Conservation (phyloP, 2,329 filamentous ascomycete genomes). For the Emmonsiellopsis sp. region DNA sequence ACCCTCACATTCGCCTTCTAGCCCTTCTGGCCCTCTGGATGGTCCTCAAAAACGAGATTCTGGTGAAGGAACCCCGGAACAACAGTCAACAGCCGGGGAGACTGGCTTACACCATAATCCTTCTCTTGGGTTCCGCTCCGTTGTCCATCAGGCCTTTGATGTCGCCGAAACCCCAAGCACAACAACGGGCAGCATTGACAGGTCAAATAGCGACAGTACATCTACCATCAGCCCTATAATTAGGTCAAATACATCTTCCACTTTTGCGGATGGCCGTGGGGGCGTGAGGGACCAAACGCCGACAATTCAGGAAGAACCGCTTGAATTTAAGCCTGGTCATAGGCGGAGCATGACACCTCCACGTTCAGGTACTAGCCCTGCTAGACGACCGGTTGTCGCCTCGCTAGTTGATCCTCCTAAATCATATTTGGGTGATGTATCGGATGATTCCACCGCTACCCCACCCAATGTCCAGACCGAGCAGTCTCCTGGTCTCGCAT, state of each 20-base stretch:
- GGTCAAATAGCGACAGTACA: slow-evolving; percentile 55
- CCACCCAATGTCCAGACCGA: neutral
- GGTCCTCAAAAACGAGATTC: no score
- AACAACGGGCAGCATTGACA: slow-evolving; percentile 42
- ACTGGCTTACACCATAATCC: slow-evolving; percentile 41
- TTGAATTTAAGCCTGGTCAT: slow-evolving; percentile 43
- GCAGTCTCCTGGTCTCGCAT: neutral
- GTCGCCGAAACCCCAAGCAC: slow-evolving; percentile 45
- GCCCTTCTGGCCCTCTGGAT: no score
- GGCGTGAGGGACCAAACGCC: slow-evolving; percentile 36
- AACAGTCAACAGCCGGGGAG: slow-evolving; percentile 13
- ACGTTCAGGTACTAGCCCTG: slow-evolving; percentile 50
- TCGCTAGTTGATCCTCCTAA: slow-evolving; percentile 28
- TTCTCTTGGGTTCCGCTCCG: slow-evolving; percentile 47
- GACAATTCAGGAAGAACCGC: slow-evolving; percentile 47
- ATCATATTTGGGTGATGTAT: slow-evolving; percentile 34
- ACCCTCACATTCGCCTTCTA: no score
- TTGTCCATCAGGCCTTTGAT: slow-evolving; percentile 58
- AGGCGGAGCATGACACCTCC: slow-evolving; percentile 51
- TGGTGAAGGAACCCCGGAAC: slow-evolving; percentile 7
- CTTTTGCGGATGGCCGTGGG: slow-evolving; percentile 26
- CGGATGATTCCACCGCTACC: neutral
- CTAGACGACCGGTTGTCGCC: slow-evolving; percentile 47
- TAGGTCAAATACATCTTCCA: slow-evolving; percentile 42
- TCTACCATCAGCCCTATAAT: slow-evolving; percentile 58